Conservation (phyloP, 2,329 filamentous ascomycete genomes). For the Botrytis sinoallii region DNA sequence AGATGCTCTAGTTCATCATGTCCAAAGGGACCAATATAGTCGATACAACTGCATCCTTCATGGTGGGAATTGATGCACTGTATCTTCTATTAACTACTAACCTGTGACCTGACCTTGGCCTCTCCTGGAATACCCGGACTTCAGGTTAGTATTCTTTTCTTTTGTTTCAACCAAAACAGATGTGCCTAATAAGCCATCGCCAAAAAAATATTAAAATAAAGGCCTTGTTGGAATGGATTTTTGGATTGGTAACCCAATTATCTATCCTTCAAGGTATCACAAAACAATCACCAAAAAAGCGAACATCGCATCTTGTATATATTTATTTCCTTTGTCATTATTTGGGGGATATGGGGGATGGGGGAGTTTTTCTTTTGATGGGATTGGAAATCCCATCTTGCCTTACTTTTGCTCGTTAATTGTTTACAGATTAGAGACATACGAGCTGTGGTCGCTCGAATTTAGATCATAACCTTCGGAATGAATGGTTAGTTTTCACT, state of each 20-base stretch:
- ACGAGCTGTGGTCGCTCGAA: conserved; percentile 11
- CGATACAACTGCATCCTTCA: conserved; percentile 6
- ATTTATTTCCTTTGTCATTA: conserved; percentile 6
- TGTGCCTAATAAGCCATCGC: conserved; percentile 15
- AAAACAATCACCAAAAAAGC: conserved; percentile 20
- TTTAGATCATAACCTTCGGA: neutral
- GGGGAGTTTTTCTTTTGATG: neutral
- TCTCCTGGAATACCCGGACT: conserved; percentile 9
- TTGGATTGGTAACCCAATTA: conserved; percentile 16
- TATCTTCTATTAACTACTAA: conserved; percentile 15
- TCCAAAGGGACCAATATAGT: neutral
- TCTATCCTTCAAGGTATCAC: conserved; percentile 15
- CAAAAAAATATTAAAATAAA: conserved; percentile 18
- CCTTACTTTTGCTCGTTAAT: conserved; percentile 13
- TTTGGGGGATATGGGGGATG: neutral
- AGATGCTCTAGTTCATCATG: neutral
- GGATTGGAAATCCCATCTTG: neutral
- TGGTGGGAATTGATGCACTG: neutral
- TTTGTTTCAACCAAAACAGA: conserved; percentile 12
- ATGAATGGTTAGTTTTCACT: neutral
- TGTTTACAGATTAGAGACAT: conserved; percentile 19
- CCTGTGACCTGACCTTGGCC: conserved; percentile 15
- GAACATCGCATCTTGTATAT: conserved; percentile 17
- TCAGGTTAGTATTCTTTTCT: conserved; percentile 7
- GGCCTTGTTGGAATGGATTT: conserved; percentile 1